A percentile compares a stretch with the other conserved stretches of the same genome.
Evolutionary conservation across 768 basidiomycete genomes (phyloP).

Genomic region (Boletus rex-veris): DNA sequence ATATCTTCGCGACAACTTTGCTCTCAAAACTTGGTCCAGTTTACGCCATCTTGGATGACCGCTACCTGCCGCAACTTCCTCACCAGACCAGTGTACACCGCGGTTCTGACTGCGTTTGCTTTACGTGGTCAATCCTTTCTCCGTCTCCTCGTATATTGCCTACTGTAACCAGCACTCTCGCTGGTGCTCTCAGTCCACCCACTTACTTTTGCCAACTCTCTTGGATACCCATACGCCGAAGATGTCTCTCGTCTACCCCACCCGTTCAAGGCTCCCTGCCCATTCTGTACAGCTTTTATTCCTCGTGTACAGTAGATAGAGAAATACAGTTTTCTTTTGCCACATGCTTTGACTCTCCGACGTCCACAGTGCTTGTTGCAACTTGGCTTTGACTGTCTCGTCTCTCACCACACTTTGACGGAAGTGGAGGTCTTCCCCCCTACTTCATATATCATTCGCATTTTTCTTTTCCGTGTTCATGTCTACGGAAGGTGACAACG

Average conservation of each 20-base stretch:
- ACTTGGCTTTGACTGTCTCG: conserved; percentile 28
- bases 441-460: conserved; percentile 12
- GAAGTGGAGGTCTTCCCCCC: conserved; percentile 9
- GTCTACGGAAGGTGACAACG: conserved; percentile 46
- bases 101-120: not conserved
- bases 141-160: not conserved
- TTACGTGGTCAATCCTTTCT: not conserved
- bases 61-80: not conserved
- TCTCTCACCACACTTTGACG: conserved; percentile 21
- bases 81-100: not conserved
- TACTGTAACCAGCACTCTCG: not conserved
- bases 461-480: conserved; percentile 34
- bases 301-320: conserved; percentile 32
- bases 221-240: not conserved
- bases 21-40: not conserved
- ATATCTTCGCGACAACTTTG: not conserved
- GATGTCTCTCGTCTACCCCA: not conserved
- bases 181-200: not conserved
- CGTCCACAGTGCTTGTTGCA: conserved; percentile 34
- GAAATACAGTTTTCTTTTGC: conserved; percentile 40
- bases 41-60: not conserved
- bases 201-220: not conserved
- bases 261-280: not conserved
- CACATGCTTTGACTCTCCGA: conserved; percentile 57
- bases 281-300: conserved; percentile 21